Conservation (phyloP, 371 early-diverging fungal species). For the Globomyces sp. region DNA sequence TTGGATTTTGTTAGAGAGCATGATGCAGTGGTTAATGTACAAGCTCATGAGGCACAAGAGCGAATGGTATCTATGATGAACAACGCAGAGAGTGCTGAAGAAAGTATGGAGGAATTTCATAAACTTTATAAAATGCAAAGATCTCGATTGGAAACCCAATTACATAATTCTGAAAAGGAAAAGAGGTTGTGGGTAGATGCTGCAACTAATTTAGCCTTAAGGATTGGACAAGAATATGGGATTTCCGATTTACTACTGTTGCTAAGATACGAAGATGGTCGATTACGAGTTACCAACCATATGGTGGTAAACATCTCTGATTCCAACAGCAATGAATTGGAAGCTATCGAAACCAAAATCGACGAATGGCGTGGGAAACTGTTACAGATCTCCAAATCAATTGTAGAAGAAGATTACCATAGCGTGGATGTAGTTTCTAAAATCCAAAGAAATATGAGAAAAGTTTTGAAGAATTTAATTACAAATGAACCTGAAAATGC, state of each 20-base stretch:
- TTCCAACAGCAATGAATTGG: slow-evolving; percentile 38
- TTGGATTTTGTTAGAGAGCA: slow-evolving; percentile 47
- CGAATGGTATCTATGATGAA: slow-evolving; percentile 45
- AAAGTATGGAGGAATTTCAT: slow-evolving; percentile 54
- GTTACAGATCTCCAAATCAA: slow-evolving; percentile 39
- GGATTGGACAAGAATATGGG: slow-evolving; percentile 53
- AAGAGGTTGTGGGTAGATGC: slow-evolving; percentile 53
- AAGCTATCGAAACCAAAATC: slow-evolving; percentile 39
- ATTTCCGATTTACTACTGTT: slow-evolving; percentile 44
- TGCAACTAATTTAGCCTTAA: slow-evolving; percentile 48
- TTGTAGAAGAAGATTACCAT: slow-evolving; percentile 48
- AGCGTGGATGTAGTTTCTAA: slow-evolving; percentile 43
- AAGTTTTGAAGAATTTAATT: slow-evolving; percentile 43
- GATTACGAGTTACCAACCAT: slow-evolving; percentile 45
- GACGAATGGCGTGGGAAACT: slow-evolving; percentile 46
- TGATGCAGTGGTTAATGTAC: slow-evolving; percentile 44
- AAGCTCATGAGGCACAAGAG: slow-evolving; percentile 49
- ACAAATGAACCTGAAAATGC: slow-evolving; percentile 38
- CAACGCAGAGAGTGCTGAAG: slow-evolving; percentile 49
- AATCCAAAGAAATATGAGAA: slow-evolving; percentile 45
- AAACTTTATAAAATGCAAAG: slow-evolving; percentile 56
- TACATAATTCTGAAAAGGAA: slow-evolving; percentile 45
- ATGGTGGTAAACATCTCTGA: slow-evolving; percentile 45
- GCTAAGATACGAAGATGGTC: slow-evolving; percentile 43
- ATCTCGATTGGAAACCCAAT: slow-evolving; percentile 47